A percentile compares a stretch with the other conserved stretches of the same genome.
These are phyloP conservation scores for Tylopilus sp. DNA, from an alignment of 768 basidiomycete species.

Conservation along the genomic window DNA sequence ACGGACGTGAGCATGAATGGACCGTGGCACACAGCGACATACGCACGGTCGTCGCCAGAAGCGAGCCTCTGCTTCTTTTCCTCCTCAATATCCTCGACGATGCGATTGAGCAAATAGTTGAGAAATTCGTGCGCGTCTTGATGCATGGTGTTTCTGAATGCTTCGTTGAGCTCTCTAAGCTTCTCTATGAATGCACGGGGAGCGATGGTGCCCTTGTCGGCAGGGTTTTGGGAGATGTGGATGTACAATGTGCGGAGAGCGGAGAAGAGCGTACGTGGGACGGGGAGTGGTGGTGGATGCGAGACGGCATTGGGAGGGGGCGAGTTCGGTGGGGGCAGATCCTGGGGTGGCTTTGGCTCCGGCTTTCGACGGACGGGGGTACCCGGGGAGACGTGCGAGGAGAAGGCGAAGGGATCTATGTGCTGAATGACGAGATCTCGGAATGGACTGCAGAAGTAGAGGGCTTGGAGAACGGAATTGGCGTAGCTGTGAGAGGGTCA, in stretches of 20 bases:
- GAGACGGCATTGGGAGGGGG: conserved; percentile 26
- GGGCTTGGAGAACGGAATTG: conserved; percentile 96
- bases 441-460: conserved; percentile 95
- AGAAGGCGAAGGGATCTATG: conserved; percentile 44
- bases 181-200: conserved; percentile 93
- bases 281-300: conserved; percentile 39
- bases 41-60: conserved; percentile 67
- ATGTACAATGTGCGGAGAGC: conserved; percentile 91
- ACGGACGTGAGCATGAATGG: conserved; percentile 2
- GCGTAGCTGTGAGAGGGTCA: conserved; percentile 65
- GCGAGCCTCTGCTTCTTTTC: conserved; percentile 49
- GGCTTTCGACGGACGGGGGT: conserved; percentile 48
- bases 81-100: conserved; percentile 89
- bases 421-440: conserved; percentile 83
- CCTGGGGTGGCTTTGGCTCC: conserved; percentile 48
- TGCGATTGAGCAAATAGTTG: conserved; percentile 88
- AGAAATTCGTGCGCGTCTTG: conserved; percentile 99
- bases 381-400: conserved; percentile 27
- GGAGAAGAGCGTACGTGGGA: conserved; percentile 79
- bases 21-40: background rate
- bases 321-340: conserved; percentile 10
- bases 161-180: conserved; percentile 87
- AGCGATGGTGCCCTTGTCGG: conserved; percentile 79
- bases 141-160: conserved; percentile 88
- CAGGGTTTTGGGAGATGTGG: conserved; percentile 75